A percentile compares a stretch with the other conserved stretches of the same genome.
These are phyloP conservation scores for Podila verticillata DNA, from an alignment of 192 early-diverging fungal species.

Conservation along the genomic window DNA sequence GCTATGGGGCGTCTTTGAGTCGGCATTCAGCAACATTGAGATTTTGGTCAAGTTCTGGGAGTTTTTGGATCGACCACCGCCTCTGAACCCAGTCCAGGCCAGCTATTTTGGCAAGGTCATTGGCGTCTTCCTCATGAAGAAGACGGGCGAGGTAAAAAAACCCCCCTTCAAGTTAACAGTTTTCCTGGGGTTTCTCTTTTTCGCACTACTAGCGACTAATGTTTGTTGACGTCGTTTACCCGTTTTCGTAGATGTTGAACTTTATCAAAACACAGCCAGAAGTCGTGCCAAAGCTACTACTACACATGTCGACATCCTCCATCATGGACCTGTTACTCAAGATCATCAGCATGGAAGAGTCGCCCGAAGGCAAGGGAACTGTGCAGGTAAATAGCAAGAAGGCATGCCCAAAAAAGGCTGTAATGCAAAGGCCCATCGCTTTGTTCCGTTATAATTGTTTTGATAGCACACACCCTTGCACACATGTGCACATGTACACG, in stretches of 20 bases:
- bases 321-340: conserved; percentile 94
- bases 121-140: conserved; percentile 86
- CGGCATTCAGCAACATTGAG: conserved; percentile 72
- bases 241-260: conserved; percentile 72
- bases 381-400: conserved; percentile 70
- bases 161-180: too few relatives aligned
- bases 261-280: conserved; percentile 84
- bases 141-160: conserved; percentile 76
- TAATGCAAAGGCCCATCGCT: neutral
- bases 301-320: conserved; percentile 86
- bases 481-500: too few relatives aligned
- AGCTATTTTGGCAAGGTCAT: conserved; percentile 94
- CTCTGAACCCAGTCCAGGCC: conserved; percentile 83
- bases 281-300: conserved; percentile 79
- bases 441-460: too few relatives aligned
- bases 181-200: neutral
- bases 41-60: conserved; percentile 88
- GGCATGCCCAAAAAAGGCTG: neutral
- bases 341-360: conserved; percentile 91
- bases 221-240: too few relatives aligned
- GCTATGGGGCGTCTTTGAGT: conserved; percentile 81
- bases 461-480: too few relatives aligned
- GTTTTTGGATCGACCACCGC: conserved; percentile 79
- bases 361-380: conserved; percentile 85
- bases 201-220: neutral